Evolutionary conservation across 225 moss, liverwort and hornwort genomes (phyloP).

Genomic region (Straminergon stramineum): DNA sequence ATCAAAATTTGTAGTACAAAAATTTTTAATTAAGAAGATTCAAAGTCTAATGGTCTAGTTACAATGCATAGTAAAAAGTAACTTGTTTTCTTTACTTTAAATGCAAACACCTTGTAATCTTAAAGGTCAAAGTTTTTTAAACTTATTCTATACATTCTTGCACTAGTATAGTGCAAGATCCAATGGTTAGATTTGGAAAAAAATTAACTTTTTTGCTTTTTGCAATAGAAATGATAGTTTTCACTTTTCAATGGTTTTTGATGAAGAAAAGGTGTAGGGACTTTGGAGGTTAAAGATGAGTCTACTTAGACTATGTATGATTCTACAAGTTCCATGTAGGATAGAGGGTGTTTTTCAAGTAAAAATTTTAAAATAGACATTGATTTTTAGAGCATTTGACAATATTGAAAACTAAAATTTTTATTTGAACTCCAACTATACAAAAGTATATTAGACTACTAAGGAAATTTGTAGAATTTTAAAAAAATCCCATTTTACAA

Average conservation of each 20-base stretch:
- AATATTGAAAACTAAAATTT: not conserved
- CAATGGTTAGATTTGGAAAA: not conserved
- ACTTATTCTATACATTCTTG: not conserved
- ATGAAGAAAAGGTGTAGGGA: not conserved
- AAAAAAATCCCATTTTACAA: not conserved
- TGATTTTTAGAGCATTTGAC: not conserved
- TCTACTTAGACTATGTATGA: accelerated
- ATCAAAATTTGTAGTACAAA: not conserved
- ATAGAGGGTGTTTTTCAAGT: accelerated
- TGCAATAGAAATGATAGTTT: not conserved
- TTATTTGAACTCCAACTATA: not conserved
- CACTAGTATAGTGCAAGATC: not conserved
- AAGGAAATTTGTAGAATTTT: not conserved
- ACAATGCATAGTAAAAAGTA: accelerated
- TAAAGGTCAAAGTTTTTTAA: not conserved
- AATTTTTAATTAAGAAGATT: not conserved
- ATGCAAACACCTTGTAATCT: not conserved
- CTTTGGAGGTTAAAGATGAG: accelerated
- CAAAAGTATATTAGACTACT: not conserved
- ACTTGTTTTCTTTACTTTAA: too few species aligned
- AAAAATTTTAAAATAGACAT: not conserved
- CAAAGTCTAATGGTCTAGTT: not conserved
- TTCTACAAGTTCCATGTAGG: accelerated
- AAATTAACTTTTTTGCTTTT: too few species aligned
- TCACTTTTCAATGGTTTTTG: not conserved